Evolutionary conservation across 768 basidiomycete species (phyloP), one percentile per base, ranked within the genome.

Genomic region (Boletus vinaceobasis): DNA sequence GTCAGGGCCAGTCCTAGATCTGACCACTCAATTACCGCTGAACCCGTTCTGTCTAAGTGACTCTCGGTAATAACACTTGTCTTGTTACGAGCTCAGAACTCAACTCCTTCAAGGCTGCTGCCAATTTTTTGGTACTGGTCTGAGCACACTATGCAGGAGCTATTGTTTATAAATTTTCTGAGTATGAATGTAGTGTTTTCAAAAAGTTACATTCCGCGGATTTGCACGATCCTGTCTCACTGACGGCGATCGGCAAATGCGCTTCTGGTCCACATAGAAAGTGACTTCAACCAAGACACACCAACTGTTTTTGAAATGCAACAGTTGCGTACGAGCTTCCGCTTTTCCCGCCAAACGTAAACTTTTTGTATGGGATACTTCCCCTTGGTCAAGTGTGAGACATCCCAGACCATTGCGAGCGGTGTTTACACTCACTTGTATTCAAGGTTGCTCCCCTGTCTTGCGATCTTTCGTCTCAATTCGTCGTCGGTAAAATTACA

Each of bases 401-500:
- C 14, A 15, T n/a, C 27, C 17, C 21, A 32, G 26, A n/a, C 19
- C 7, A 50, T 9, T 35, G 19, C 17, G 31, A 40, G 39, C 19
- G 7, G 11, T 14, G 14, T 21, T 13, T 21, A 13, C 33, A 27
- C 82, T 66, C 62, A 93, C 91, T 88, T 83, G 66, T 86, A 90
- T 37, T 65, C 52, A 32, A 93, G 70, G 5, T 77, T 75, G 17
- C 81, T 79, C 14, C 72, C 77, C 9, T 70, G 62, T 0, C 70
- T 73, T 13, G 71, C 70, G 61, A 92, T 89, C 48, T 63, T 78
- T 4, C 72, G 63, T 60, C 75, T 79, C 35, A 93, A 65, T 64
- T 93, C 91, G 0, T 85, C 81, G 60, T 89, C 86, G 0, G 91
- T 93, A 61, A 91, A 93, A 65, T 93, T 93, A 64, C 91, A 93